phyloP scores from a whole-genome alignment of 78 protist genomes.

The Thecamonas trahens region DNA sequence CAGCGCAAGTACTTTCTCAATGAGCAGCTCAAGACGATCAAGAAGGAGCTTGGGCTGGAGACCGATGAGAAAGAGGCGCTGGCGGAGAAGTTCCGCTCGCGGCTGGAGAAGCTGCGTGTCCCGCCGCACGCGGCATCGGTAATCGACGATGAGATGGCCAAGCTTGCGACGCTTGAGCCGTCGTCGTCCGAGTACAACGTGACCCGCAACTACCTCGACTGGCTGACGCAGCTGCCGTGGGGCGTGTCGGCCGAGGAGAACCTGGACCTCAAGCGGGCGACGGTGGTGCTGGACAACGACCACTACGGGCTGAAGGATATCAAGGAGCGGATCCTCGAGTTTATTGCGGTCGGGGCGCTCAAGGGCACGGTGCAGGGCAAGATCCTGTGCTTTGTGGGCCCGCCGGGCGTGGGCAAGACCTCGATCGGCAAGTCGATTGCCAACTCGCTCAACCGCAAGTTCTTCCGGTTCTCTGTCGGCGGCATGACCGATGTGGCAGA shows the following conservation, averaged over 20 bases:
- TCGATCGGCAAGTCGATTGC: constrained; percentile 82
- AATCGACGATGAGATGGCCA: constrained; percentile 55
- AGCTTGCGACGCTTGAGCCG: constrained; percentile 40
- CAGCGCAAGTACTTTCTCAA: constrained; percentile 45
- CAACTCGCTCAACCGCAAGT: constrained; percentile 55
- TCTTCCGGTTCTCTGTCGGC: constrained; percentile 86
- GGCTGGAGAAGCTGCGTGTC: constrained; percentile 13
- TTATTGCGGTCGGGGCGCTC: constrained; percentile 80
- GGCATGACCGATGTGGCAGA: constrained; percentile 88
- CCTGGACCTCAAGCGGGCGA: constrained; percentile 15
- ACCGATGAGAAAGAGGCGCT: constrained; percentile 65
- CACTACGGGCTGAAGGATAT: constrained; percentile 85
- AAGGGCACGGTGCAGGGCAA: constrained; percentile 71
- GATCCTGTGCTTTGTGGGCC: constrained; percentile 89
- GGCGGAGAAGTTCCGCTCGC: constrained; percentile 49
- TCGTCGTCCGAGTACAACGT: constrained; percentile 71
- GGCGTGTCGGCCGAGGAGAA: constrained; percentile 56
- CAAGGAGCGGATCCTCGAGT: constrained; percentile 87
- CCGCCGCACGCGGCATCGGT: constrained; percentile 17
- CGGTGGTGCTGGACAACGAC: constrained; percentile 33
- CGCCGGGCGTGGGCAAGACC: constrained; percentile 90
- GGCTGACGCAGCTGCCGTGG: constrained; percentile 87
- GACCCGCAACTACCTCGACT: constrained; percentile 91
- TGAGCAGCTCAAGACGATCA: constrained; percentile 68
- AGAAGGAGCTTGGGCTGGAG: constrained; percentile 70